Conservation (phyloP, 2,329 filamentous ascomycete genomes). For the Pyrenophora teres region DNA sequence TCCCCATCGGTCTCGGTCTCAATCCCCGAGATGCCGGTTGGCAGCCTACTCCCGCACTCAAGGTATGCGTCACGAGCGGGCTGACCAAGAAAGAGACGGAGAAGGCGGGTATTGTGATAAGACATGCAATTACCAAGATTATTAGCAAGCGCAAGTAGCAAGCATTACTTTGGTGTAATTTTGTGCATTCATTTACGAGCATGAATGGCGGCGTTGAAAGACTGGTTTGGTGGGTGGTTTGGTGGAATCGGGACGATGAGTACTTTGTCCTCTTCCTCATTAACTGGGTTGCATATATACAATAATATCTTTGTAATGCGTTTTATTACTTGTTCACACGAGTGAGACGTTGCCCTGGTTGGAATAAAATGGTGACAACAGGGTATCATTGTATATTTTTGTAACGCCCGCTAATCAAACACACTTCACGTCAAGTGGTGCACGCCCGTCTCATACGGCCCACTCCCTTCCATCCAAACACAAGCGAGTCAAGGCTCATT, state of each 20-base stretch:
- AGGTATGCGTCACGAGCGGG: conserved; percentile 86
- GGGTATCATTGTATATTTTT: not conserved
- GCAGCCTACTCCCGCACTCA: conserved; percentile 78
- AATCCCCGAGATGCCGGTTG: conserved; percentile 69
- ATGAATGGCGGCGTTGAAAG: conserved; percentile 5
- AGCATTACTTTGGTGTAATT: not conserved
- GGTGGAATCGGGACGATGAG: too few species aligned
- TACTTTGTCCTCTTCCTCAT: too few species aligned
- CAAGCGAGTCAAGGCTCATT: not conserved
- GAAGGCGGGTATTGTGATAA: conserved; percentile 84
- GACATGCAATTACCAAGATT: conserved; percentile 93
- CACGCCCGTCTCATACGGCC: not conserved
- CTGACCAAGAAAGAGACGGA: conserved; percentile 94
- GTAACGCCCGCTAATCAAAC: not conserved
- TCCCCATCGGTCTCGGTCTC: conserved; percentile 64
- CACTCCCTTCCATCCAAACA: too few species aligned
- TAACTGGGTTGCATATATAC: too few species aligned
- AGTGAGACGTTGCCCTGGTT: not conserved
- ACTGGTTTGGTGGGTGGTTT: too few species aligned
- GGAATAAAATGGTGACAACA: not conserved
- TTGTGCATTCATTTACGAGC: not conserved
- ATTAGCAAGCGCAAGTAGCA: conserved; percentile 63
- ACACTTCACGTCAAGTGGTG: too few species aligned
- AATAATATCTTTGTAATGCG: not conserved
- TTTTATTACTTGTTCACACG: not conserved